These are phyloP conservation scores for Termitomyces titanicus DNA, from an alignment of 768 basidiomycete genomes.

Conservation along the genomic window DNA sequence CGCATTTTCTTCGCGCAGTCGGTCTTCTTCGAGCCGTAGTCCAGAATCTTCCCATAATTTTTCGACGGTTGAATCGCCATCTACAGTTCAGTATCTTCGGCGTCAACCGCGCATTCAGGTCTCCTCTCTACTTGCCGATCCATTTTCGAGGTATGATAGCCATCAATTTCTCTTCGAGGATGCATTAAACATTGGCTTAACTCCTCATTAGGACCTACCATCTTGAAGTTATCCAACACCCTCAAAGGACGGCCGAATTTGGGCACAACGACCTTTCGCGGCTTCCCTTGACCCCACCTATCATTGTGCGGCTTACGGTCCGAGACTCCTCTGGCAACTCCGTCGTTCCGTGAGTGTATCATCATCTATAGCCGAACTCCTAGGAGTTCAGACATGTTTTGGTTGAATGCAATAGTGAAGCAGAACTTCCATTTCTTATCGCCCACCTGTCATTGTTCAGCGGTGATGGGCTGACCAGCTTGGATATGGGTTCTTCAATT, in stretches of 20 bases:
- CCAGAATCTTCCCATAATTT: slow-evolving; percentile 42
- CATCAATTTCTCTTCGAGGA: not conserved
- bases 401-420: slow-evolving; percentile 51
- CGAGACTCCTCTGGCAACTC: slow-evolving; percentile 68
- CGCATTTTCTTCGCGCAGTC: slow-evolving; percentile 31
- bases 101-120: slow-evolving; percentile 53
- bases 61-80: slow-evolving; percentile 31
- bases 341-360: slow-evolving; percentile 69
- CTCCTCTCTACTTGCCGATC: slow-evolving; percentile 53
- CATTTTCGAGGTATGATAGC: slow-evolving; percentile 45
- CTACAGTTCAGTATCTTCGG: slow-evolving; percentile 31
- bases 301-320: slow-evolving; percentile 76
- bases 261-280: slow-evolving; percentile 71
- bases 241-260: slow-evolving; percentile 79
- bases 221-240: slow-evolving; percentile 84
- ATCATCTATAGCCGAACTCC: slow-evolving; percentile 5
- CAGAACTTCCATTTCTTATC: slow-evolving; percentile 84
- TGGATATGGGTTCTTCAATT: slow-evolving; percentile 64
- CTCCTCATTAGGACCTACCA: slow-evolving; percentile 55
- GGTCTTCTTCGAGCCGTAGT: slow-evolving; percentile 36
- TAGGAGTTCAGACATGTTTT: slow-evolving; percentile 2
- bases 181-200: slow-evolving; percentile 15
- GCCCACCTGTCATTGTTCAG: slow-evolving; percentile 77
- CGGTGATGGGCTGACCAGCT: slow-evolving; percentile 56
- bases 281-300: slow-evolving; percentile 79